A percentile compares a stretch with the other conserved stretches of the same genome.
phyloP scores from a whole-genome alignment of 2,329 filamentous ascomycete species.

The Pseudogymnoascus sp. region DNA sequence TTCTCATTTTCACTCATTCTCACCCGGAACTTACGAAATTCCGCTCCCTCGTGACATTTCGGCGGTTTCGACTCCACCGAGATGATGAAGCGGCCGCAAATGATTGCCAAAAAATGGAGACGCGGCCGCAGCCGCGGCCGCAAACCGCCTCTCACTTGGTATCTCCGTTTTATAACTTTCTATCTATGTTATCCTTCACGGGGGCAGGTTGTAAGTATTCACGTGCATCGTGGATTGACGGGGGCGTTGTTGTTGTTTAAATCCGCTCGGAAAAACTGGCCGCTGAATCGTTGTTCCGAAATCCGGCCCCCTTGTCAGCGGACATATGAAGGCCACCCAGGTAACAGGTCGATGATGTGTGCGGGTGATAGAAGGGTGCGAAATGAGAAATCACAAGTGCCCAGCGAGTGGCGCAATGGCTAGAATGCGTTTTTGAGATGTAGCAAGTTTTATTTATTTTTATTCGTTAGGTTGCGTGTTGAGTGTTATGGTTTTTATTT shows the following conservation, averaged over 20 bases:
- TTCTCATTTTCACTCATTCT: neutral
- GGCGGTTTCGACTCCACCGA: neutral
- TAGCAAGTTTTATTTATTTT: neutral
- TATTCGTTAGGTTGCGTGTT: neutral
- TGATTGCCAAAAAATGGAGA: neutral
- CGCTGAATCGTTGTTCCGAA: neutral
- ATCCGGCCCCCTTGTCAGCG: neutral
- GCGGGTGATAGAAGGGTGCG: too few relatives aligned
- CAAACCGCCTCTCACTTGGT: neutral
- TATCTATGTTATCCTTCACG: neutral
- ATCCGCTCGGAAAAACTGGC: neutral
- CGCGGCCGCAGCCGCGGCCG: neutral
- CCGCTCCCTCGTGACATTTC: neutral
- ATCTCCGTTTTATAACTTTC: neutral
- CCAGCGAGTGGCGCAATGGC: neutral
- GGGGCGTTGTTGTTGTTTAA: neutral
- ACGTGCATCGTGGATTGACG: neutral
- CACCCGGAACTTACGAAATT: constrained; percentile 3
- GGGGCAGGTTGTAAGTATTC: neutral
- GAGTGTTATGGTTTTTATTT: neutral
- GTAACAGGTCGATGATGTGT: neutral
- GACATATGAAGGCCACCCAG: neutral
- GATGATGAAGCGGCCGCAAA: neutral
- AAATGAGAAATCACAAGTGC: neutral
- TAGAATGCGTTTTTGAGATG: neutral